A percentile compares a stretch with the other conserved stretches of the same genome.
These are phyloP conservation scores for Globisporangium megalacanthum DNA, from an alignment of 352 stramenopile genomes.

Conservation along the genomic window DNA sequence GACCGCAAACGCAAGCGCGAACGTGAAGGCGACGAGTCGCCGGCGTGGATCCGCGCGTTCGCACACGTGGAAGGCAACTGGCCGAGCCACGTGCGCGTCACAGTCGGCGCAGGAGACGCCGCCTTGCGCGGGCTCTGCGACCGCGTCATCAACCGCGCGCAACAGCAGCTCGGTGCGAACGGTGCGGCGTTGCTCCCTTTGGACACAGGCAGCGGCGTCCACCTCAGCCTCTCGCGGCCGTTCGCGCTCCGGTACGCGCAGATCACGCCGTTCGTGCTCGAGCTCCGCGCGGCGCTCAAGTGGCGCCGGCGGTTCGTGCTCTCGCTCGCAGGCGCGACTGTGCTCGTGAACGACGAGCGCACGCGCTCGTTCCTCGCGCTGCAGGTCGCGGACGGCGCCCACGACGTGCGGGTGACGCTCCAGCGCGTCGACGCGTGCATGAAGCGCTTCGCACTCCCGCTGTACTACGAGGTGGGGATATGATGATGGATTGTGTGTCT, in stretches of 20 bases:
- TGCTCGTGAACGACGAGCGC: slow-evolving; percentile 69
- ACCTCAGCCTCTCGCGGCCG: slow-evolving; percentile 74
- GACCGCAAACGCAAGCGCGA: slow-evolving; percentile 42
- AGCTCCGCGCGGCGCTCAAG: slow-evolving; percentile 59
- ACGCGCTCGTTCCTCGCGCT: slow-evolving; percentile 73
- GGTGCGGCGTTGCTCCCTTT: slow-evolving; percentile 31
- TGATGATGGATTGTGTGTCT: too few relatives aligned
- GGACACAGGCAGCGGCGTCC: slow-evolving; percentile 17
- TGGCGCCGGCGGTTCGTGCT: slow-evolving; percentile 56
- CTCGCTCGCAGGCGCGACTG: slow-evolving; percentile 25
- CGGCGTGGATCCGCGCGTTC: slow-evolving; percentile 57
- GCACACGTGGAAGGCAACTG: slow-evolving; percentile 77
- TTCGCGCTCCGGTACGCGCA: slow-evolving; percentile 69
- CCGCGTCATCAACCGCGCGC: slow-evolving; percentile 24
- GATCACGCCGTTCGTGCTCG: slow-evolving; percentile 63
- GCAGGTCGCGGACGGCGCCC: slow-evolving; percentile 28
- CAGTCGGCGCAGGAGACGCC: slow-evolving; percentile 21
- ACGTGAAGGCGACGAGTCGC: slow-evolving; percentile 3
- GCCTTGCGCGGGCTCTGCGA: slow-evolving; percentile 22
- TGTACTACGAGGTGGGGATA: slow-evolving; percentile 78
- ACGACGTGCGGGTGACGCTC: slow-evolving; percentile 34
- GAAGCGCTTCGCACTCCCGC: slow-evolving; percentile 31
- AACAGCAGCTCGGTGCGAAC: slow-evolving; percentile 11
- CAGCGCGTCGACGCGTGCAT: slow-evolving; percentile 63
- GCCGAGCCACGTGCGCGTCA: slow-evolving; percentile 67